Base-by-base conservation (phyloP, 1,284 basidiomycete genomes). In the Chondrostereum purpureum region DNA sequence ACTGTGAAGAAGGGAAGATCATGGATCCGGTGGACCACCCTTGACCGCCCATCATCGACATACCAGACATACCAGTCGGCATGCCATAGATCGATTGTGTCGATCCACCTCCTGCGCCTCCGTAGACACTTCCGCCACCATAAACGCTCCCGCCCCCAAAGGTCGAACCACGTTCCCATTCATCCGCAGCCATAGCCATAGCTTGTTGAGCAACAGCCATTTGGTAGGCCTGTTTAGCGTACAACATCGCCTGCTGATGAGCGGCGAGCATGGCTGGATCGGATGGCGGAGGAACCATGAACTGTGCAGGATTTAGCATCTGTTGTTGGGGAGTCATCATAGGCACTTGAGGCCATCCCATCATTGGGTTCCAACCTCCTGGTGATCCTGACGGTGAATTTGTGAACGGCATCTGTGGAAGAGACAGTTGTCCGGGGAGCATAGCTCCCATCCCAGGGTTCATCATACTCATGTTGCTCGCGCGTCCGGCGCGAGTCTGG, bases 121-220 rank as follows among this genome's bases (percentile, higher is more conserved):
- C 65, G 54, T 67, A 67, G 36, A 61, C 55, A 39, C 58, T 60
- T 31, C 64, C 61, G n/a, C n/a, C n/a, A 44, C 65, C 69, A 1
- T 62, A 63, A 35, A 65, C 56, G 47, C 65, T 55, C 8, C 65
- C 63, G 50, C 66, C 71, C 14, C 74, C 72, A 21, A 73, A 53
- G 37, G 66, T 76, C 42, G 85, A 88, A 8, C 78, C 75, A 34
- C 87, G 78, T 58, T 91, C 88, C 88, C 88, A 90, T 57, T 90
- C 86, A 43, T 91, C 88, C 18, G 75, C 85, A 11, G 88, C 88
- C 11, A 78, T 77, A 2, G 78, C 81, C 75, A 90, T 83, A 10
- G 88, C 88, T 54, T 90, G 87, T 59, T 88, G 88, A 4, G 88
- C 88, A 40, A 89, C 84, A 8, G 87, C 83, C 68, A 83, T 78